Evolutionary conservation across 805 yeast species (phyloP).

Genomic region (Barnettozyma wickerhamii): DNA sequence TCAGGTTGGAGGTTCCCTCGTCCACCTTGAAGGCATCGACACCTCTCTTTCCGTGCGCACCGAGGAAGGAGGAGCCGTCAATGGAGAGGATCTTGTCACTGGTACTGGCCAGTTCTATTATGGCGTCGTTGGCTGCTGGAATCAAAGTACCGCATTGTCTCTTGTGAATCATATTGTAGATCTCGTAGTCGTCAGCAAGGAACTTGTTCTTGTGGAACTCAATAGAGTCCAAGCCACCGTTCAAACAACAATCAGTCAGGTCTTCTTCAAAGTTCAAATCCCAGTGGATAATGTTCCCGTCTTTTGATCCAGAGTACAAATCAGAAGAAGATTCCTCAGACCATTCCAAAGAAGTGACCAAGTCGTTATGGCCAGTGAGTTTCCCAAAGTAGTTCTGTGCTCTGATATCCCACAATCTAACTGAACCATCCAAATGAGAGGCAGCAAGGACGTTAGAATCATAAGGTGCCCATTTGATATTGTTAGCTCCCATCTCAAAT

Average conservation of each 20-base stretch:
- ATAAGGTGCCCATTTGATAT: slow-evolving; percentile 59
- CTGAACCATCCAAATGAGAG: slow-evolving; percentile 50
- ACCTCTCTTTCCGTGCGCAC: slow-evolving; percentile 42
- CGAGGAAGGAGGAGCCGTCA: slow-evolving; percentile 51
- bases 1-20: slow-evolving; percentile 18
- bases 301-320: slow-evolving; percentile 59
- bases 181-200: slow-evolving; percentile 20
- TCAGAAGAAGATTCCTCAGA: slow-evolving; percentile 41
- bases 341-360: slow-evolving; percentile 61
- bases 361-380: slow-evolving; percentile 52
- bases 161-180: slow-evolving; percentile 32
- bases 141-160: slow-evolving; percentile 59
- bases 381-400: slow-evolving; percentile 47
- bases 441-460: slow-evolving; percentile 63
- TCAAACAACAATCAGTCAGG: slow-evolving; percentile 37
- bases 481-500: slow-evolving; percentile 29
- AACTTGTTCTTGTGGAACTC: slow-evolving; percentile 27
- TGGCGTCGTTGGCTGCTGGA: slow-evolving; percentile 53
- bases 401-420: slow-evolving; percentile 75
- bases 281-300: slow-evolving; percentile 65
- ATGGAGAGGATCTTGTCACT: slow-evolving; percentile 42
- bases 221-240: slow-evolving; percentile 42
- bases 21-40: slow-evolving; percentile 19
- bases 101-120: slow-evolving; percentile 42
- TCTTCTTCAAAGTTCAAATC: slow-evolving; percentile 40